Base-by-base conservation (phyloP, 2,329 filamentous ascomycete genomes). In the Lecanicillium sp. region DNA sequence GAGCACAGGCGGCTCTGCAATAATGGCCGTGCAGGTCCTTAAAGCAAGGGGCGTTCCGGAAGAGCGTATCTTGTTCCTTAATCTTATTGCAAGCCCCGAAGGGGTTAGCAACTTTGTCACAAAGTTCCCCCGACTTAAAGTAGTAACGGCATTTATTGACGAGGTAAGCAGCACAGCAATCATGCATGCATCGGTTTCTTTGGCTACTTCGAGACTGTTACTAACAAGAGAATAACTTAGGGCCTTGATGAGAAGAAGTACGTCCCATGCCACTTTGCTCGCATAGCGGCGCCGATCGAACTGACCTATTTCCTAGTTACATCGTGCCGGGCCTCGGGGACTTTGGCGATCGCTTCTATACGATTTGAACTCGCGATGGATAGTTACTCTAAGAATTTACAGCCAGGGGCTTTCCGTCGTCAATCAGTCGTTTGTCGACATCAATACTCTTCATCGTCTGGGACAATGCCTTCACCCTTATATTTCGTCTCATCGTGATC, bases 231-330 rank as follows among this genome's bases (percentile, higher is more conserved):
- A 14, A 31, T 42, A 34, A n/a, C 47, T 7, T 43, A 79, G 68
- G 90, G 92, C n/a, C 69, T 98, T 46, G 85, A 98, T 59, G 89
- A 94, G 57, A 95, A 95, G 71, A 96, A 95, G 89, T 96, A 73
- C 57, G 79, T 70, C 42, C 32, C 35, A 33, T 17, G 15, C 17
- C 35, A 36, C 19, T 33, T 36, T 33, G n/a, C 35, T 44, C 17
- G 17, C 33, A 37, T 42, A 36, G 37, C 41, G 32, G 31, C 41
- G 30, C 40, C 49, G 32, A 40, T 11, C 49, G 7, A n/a, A 31
- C 15, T 17, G 20, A 48, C 65, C 70, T 58, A 70, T 57, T 39
- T 39, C 44, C 30, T 58, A 96, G 90, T 61, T 96, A 95, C 60
- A 96, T 96, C 55, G 78, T 94, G 39, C 90, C 90, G 19, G 90